phyloP scores from a whole-genome alignment of 768 basidiomycete genomes.

The Mycena haematopus region DNA sequence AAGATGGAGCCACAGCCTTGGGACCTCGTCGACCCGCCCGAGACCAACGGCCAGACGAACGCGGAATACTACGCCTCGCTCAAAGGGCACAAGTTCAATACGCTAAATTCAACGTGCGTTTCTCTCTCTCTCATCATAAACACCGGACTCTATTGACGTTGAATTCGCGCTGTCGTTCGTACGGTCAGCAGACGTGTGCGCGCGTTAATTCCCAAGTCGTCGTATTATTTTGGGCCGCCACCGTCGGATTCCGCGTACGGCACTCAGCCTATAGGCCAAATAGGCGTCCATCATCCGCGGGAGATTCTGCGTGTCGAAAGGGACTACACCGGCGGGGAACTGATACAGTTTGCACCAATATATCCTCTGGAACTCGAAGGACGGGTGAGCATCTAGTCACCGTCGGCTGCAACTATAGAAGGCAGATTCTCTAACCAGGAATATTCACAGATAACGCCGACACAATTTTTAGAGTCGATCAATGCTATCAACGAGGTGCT shows the following conservation, averaged over 20 bases:
- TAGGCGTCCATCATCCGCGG: slow-evolving; percentile 89
- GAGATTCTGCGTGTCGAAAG: slow-evolving; percentile 92
- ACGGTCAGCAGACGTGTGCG: slow-evolving; percentile 42
- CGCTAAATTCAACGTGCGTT: slow-evolving; percentile 52
- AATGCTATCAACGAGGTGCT: slow-evolving; percentile 90
- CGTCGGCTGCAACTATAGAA: not conserved
- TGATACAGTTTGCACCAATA: slow-evolving; percentile 86
- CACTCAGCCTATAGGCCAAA: slow-evolving; percentile 79
- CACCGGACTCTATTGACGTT: not conserved
- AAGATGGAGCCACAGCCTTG: slow-evolving; percentile 68
- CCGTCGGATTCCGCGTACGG: slow-evolving; percentile 80
- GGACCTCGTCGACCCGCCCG: slow-evolving; percentile 63
- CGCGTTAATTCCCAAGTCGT: slow-evolving; percentile 72
- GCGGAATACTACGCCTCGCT: slow-evolving; percentile 51
- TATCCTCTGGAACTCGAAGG: slow-evolving; percentile 95
- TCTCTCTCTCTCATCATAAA: slow-evolving; percentile 5
- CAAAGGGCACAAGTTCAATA: slow-evolving; percentile 49
- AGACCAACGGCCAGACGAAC: slow-evolving; percentile 45
- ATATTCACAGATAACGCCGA: slow-evolving; percentile 77
- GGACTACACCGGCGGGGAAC: slow-evolving; percentile 90
- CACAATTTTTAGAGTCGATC: slow-evolving; percentile 88
- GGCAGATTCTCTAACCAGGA: not conserved
- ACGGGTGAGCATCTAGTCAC: slow-evolving; percentile 60
- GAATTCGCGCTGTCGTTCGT: slow-evolving; percentile 21
- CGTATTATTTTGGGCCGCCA: slow-evolving; percentile 87